A percentile compares a stretch with the other conserved stretches of the same genome.
Evolutionary conservation across 148 eudicot genomes (phyloP).

Genomic region (Rhododendron ovatum): DNA sequence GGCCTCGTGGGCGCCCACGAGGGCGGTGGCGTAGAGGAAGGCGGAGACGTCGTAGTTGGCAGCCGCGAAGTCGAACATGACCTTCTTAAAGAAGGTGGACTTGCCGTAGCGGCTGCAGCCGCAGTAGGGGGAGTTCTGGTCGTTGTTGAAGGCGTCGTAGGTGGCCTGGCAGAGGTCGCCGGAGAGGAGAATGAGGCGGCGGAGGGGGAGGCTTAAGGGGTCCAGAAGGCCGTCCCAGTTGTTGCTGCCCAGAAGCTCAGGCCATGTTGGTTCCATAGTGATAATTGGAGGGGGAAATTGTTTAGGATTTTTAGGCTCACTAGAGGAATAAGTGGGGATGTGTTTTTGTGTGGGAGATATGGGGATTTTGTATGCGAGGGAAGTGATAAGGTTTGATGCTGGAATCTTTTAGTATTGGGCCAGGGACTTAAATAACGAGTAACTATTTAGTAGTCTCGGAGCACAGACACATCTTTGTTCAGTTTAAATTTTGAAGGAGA

Average conservation of each 20-base stretch:
- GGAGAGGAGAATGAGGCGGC: slow-evolving; percentile 63
- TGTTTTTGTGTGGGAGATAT: background rate
- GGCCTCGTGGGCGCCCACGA: slow-evolving; percentile 8
- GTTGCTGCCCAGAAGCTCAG: slow-evolving; percentile 45
- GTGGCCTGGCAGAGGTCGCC: slow-evolving; percentile 94
- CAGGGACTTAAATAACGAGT: background rate
- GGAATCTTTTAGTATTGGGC: background rate
- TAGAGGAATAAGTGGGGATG: background rate
- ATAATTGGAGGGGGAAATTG: background rate
- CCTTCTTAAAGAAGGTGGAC: slow-evolving; percentile 14
- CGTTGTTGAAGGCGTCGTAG: slow-evolving; percentile 35
- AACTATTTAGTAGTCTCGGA: too few relatives aligned
- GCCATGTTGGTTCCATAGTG: slow-evolving; percentile 30
- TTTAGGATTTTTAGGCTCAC: background rate
- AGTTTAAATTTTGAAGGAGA: too few relatives aligned
- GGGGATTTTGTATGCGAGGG: background rate
- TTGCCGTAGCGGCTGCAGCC: slow-evolving; percentile 22
- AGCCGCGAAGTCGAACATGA: slow-evolving; percentile 9
- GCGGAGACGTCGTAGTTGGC: slow-evolving; percentile 5
- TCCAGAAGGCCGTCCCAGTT: slow-evolving; percentile 66
- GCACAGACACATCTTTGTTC: accelerated
- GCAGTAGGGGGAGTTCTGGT: slow-evolving; percentile 17
- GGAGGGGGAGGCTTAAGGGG: slow-evolving; percentile 59
- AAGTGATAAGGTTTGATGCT: slow-evolving; percentile 1
- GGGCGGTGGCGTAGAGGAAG: slow-evolving; percentile 25